Evolutionary conservation across 1,284 basidiomycete genomes (phyloP), one percentile per base, ranked within the genome.

Genomic region (Xerocomus cyaneibrunnescens): DNA sequence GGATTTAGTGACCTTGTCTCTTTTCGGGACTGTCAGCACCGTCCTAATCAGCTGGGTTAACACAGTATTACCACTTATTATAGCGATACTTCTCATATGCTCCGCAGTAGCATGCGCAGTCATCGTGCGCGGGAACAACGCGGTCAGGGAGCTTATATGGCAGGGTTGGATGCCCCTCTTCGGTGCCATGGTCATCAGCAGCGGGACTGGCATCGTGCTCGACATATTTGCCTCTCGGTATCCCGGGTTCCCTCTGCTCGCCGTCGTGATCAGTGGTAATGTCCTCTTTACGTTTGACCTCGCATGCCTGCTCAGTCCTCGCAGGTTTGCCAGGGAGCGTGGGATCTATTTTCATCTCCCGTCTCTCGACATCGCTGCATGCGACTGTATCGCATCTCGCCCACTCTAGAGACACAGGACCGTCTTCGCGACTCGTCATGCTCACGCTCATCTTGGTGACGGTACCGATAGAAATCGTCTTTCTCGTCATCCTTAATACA

Each of bases 121-220:
- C 13, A 70, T 83, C 54, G 83, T 85, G n/a, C 72, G 76, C 40
- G 76, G 80, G 1, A 94, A 94, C 66, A 71, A 73, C 35, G 74
- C 83, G 59, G 87, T 90, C 14, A 76, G 78, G 50, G 79, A 83
- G 28, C 80, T 98, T 1, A 75, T 98, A 17, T 81, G 77, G 41
- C 83, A 91, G 45, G 94, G 94, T 0, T 99, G 96, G 96, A 74
- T 80, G 1, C 94, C 96, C 0, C 77, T 99, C 3, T 85, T 98
- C 57, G 83, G 85, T 10, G 95, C 96, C 2, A 97, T 98, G 92
- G 74, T 88, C 50, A 94, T 98, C 62, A 93, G 91, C 60, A 90
- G 86, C 44, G 92, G 85, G 0, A 92, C 96, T 0, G 96, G 96
- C 0, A 85, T 98, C 59, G 87, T 98, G 0, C 81, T 99, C 14